Conservation (phyloP, 306 rosid species). For the Herpetospermum pedunculosum region DNA sequence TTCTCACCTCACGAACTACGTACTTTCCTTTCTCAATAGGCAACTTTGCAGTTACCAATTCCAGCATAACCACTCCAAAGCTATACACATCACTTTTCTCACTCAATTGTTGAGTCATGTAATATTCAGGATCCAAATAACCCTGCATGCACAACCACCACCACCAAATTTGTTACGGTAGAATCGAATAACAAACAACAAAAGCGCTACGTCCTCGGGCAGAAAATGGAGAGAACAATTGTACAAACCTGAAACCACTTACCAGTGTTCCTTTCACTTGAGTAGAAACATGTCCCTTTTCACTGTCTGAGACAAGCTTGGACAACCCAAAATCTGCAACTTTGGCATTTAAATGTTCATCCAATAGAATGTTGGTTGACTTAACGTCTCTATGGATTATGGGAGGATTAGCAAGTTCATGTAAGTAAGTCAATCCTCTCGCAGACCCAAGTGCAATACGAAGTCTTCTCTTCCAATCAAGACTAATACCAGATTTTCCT, state of each 20-base stretch:
- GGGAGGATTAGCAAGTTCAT: slow-evolving; percentile 94
- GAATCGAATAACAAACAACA: too few relatives aligned
- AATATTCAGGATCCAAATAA: slow-evolving; percentile 87
- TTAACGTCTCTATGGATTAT: slow-evolving; percentile 92
- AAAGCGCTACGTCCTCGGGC: too few relatives aligned
- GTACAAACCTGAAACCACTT: slow-evolving; percentile 16
- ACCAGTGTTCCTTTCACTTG: slow-evolving; percentile 97
- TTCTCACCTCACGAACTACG: slow-evolving; percentile 57
- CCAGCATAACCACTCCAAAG: slow-evolving; percentile 88
- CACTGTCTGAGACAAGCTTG: slow-evolving; percentile 62
- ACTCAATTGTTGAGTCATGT: slow-evolving; percentile 82
- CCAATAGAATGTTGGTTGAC: slow-evolving; percentile 67
- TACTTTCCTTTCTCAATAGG: slow-evolving; percentile 87
- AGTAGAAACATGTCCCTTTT: slow-evolving; percentile 79
- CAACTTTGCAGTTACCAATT: slow-evolving; percentile 61
- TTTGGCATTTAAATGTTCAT: slow-evolving; percentile 70
- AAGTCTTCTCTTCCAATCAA: slow-evolving; percentile 95
- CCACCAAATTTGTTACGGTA: too few relatives aligned
- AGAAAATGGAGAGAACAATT: too few relatives aligned
- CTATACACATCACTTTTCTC: slow-evolving; percentile 92
- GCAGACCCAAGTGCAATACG: slow-evolving; percentile 89
- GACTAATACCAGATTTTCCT: slow-evolving; percentile 68
- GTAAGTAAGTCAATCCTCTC: slow-evolving; percentile 88
- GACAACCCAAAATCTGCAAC: slow-evolving; percentile 98
- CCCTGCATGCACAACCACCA: too few relatives aligned